These are phyloP conservation scores for Apiotrichum laibachii DNA, from an alignment of 1,284 basidiomycete genomes.

Conservation along the genomic window DNA sequence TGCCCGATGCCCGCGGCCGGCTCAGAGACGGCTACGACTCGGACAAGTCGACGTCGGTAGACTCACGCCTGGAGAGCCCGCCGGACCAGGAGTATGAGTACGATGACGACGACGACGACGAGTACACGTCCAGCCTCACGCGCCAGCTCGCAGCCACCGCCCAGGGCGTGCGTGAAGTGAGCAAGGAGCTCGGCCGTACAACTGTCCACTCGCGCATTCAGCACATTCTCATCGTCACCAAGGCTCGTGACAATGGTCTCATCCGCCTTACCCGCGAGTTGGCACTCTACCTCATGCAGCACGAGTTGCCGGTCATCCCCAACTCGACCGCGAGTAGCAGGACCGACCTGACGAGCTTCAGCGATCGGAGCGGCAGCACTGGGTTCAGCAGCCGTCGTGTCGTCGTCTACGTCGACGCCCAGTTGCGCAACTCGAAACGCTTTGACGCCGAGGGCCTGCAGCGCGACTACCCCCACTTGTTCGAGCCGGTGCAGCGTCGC, in stretches of 20 bases:
- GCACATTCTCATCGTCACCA: slow-evolving; percentile 92
- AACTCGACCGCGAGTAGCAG: slow-evolving; percentile 50
- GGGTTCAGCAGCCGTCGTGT: slow-evolving; percentile 17
- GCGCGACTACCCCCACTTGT: slow-evolving; percentile 82
- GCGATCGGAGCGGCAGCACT: not conserved
- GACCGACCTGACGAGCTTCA: not conserved
- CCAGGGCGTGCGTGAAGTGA: slow-evolving; percentile 95
- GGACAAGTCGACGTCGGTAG: slow-evolving; percentile 29
- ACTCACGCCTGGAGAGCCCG: slow-evolving; percentile 18
- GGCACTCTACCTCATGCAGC: slow-evolving; percentile 86
- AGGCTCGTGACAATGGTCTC: slow-evolving; percentile 93
- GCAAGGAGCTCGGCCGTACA: slow-evolving; percentile 96
- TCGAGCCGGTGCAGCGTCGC: slow-evolving; percentile 65
- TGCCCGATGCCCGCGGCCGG: not conserved
- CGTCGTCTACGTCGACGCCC: slow-evolving; percentile 79
- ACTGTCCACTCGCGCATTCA: slow-evolving; percentile 88
- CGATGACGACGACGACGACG: slow-evolving; percentile 50
- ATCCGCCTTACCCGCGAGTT: slow-evolving; percentile 93
- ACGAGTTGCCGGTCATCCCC: slow-evolving; percentile 52
- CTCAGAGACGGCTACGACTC: slow-evolving; percentile 38
- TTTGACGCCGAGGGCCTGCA: slow-evolving; percentile 91
- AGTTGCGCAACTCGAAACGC: slow-evolving; percentile 84
- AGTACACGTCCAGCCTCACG: slow-evolving; percentile 71
- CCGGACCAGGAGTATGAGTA: slow-evolving; percentile 6
- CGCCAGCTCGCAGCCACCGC: slow-evolving; percentile 94